Evolutionary conservation across 352 stramenopile species (phyloP).

Genomic region (Phytophthora brassicae): DNA sequence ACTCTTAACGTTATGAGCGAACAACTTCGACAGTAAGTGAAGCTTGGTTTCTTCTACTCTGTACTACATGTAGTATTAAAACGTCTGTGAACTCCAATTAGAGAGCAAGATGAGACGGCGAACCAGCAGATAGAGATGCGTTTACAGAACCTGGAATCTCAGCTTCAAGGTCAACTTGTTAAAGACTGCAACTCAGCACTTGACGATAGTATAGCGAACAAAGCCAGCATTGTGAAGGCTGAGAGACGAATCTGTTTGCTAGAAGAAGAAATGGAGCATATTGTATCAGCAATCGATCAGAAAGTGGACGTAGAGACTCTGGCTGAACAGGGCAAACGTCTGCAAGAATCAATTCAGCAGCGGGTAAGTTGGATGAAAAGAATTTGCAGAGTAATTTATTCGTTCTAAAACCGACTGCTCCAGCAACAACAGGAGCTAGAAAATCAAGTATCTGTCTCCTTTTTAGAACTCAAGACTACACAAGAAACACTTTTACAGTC

Average conservation of each 20-base stretch:
- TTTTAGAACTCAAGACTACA: constrained; percentile 10
- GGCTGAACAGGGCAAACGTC: constrained; percentile 25
- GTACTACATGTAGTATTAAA: neutral
- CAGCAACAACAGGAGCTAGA: constrained; percentile 32
- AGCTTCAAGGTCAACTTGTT: constrained; percentile 4
- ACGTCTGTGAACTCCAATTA: neutral
- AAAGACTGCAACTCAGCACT: constrained; percentile 4
- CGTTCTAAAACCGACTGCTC: constrained; percentile 13
- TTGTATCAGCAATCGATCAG: constrained; percentile 44
- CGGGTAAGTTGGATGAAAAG: constrained; percentile 28
- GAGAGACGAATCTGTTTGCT: constrained; percentile 45
- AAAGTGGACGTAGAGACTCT: constrained; percentile 49
- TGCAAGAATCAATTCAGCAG: constrained; percentile 49
- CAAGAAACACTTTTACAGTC: constrained; percentile 24
- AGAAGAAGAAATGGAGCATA: constrained; percentile 58
- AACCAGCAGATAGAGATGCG: constrained; percentile 13
- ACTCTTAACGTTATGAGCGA: constrained; percentile 52
- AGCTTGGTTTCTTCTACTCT: neutral
- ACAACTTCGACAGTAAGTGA: constrained; percentile 38
- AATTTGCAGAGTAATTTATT: neutral
- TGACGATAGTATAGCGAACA: constrained; percentile 9
- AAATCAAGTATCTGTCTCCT: constrained; percentile 5
- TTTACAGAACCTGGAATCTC: constrained; percentile 15
- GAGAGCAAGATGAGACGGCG: constrained; percentile 20
- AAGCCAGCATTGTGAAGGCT: constrained; percentile 21